Percentiles rank a stretch among this genome's conserved stretches.
phyloP scores from a whole-genome alignment of 352 stramenopile genomes.

The Phytophthora boehmeriae region DNA sequence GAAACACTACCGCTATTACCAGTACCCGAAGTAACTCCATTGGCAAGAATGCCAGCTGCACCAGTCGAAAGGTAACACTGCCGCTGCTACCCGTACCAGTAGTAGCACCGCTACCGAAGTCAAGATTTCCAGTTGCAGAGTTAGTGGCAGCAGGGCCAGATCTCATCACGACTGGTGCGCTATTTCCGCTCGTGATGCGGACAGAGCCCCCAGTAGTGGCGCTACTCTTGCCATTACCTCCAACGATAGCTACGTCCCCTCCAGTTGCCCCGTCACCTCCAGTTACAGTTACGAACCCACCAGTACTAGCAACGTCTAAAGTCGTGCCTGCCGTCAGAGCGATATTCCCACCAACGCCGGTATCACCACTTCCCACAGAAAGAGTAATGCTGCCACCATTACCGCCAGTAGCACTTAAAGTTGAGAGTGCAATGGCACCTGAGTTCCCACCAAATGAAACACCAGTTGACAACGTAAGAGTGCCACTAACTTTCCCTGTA shows the following conservation, averaged over 20 bases:
- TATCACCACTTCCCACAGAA: conserved; percentile 20
- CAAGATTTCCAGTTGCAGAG: conserved; percentile 35
- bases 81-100: conserved; percentile 43
- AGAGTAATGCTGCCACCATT: conserved; percentile 33
- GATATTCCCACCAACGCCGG: conserved; percentile 14
- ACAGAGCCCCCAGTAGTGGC: conserved; percentile 19
- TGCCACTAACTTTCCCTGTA: conserved; percentile 23
- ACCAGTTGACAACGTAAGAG: conserved; percentile 32
- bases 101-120: conserved; percentile 31
- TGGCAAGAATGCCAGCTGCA: no score
- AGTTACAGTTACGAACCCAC: conserved; percentile 22
- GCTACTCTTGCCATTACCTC: conserved; percentile 24
- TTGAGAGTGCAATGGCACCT: conserved; percentile 32
- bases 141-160: conserved; percentile 28
- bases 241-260: conserved; percentile 38
- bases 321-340: conserved; percentile 34
- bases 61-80: conserved; percentile 44
- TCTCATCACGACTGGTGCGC: conserved; percentile 33
- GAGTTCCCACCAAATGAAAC: conserved; percentile 27
- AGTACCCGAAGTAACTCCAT: no score
- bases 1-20: conserved; percentile 48
- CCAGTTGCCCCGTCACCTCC: conserved; percentile 25
- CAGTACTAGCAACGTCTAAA: conserved; percentile 11
- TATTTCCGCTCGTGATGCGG: conserved; percentile 32
- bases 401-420: conserved; percentile 22